phyloP scores from a whole-genome alignment of 768 basidiomycete genomes.

The Gymnopilus junonius region DNA sequence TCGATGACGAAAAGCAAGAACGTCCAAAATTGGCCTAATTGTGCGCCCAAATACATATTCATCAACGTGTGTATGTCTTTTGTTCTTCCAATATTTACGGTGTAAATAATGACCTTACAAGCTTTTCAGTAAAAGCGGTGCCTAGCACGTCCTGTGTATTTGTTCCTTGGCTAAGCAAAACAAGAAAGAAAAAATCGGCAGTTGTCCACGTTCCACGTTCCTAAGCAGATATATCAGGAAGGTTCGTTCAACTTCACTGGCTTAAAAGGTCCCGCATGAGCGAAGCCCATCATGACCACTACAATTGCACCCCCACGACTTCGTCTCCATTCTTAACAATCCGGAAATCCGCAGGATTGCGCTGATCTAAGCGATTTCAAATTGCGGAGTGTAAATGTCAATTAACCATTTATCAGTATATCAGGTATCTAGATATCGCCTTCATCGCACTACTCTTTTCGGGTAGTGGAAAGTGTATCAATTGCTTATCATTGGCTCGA shows the following conservation, averaged over 20 bases:
- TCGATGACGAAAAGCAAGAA: conserved; percentile 59
- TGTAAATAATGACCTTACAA: neutral
- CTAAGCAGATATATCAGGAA: neutral
- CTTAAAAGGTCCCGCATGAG: neutral
- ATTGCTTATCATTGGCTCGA: neutral
- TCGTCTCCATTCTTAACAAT: neutral
- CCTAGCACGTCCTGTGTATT: neutral
- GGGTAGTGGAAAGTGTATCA: neutral
- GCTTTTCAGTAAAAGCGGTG: neutral
- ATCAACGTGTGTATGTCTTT: neutral
- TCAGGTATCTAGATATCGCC: neutral
- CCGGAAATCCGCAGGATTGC: neutral
- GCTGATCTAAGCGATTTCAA: neutral
- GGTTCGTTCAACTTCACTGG: neutral
- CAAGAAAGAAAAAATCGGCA: neutral
- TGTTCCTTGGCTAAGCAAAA: neutral
- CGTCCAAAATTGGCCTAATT: conserved; percentile 26
- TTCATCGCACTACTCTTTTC: neutral
- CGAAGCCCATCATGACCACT: neutral
- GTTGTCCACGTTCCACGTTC: neutral
- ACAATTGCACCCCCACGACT: neutral
- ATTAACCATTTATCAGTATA: neutral
- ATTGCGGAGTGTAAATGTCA: neutral
- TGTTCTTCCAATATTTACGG: neutral
- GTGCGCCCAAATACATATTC: neutral